A percentile compares a stretch with the other conserved stretches of the same genome.
Conservation (phyloP, 139 green algal species). For the Pleodorina starrii region DNA sequence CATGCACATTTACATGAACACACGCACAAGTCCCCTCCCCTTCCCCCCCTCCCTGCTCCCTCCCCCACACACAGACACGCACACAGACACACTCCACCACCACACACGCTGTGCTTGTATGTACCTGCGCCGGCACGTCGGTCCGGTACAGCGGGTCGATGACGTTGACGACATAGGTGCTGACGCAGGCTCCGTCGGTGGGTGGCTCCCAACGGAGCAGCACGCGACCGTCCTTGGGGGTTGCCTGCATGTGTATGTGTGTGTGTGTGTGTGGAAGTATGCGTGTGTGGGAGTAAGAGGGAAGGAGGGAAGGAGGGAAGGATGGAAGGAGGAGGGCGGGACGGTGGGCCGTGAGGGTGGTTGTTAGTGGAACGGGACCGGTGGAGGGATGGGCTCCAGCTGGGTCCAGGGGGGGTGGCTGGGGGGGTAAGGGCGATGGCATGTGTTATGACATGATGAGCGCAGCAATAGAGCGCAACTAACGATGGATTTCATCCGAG, state of each 20-base stretch:
- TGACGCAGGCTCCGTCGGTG: conserved; percentile 14
- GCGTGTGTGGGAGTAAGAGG: neutral
- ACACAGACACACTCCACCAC: too few relatives aligned
- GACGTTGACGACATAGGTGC: conserved; percentile 21
- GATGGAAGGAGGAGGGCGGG: neutral
- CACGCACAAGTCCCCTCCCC: too few relatives aligned
- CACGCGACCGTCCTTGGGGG: conserved; percentile 35
- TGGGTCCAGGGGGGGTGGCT: neutral
- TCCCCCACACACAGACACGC: too few relatives aligned
- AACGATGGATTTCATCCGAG: neutral
- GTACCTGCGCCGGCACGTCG: neutral
- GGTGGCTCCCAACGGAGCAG: conserved; percentile 22
- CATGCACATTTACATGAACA: too few relatives aligned
- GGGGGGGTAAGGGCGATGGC: neutral
- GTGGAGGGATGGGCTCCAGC: too few relatives aligned
- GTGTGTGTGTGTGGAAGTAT: neutral
- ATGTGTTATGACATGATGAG: neutral
- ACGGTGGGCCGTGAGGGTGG: neutral
- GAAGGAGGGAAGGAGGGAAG: neutral
- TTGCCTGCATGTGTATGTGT: conserved; percentile 7
- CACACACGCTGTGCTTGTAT: too few relatives aligned
- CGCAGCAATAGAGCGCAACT: neutral
- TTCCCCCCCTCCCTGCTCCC: too few relatives aligned
- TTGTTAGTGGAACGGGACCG: too few relatives aligned
- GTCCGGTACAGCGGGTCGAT: neutral